Evolutionary conservation across 192 early-diverging fungal species (phyloP).

Genomic region (Phycomyces nitens): DNA sequence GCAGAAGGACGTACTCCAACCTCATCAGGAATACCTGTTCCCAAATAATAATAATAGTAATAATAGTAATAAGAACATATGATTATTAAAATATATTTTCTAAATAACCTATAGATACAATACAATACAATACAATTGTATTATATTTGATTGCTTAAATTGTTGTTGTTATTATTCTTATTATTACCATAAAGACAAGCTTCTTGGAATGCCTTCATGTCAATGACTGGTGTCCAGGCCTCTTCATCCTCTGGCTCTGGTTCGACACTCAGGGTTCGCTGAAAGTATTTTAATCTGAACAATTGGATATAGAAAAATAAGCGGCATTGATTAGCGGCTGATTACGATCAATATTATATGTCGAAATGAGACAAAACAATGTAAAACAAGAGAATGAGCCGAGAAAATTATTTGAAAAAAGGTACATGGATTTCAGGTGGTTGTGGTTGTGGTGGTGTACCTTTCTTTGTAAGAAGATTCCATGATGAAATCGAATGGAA

Average conservation of each 20-base stretch:
- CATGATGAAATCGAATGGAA: slow-evolving; percentile 7
- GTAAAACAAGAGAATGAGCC: too few species aligned
- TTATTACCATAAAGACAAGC: slow-evolving; percentile 54
- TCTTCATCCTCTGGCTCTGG: slow-evolving; percentile 7
- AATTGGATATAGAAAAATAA: neutral
- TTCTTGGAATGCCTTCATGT: slow-evolving; percentile 49
- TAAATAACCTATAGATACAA: too few species aligned
- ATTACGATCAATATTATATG: neutral
- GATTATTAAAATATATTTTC: too few species aligned
- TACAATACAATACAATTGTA: neutral
- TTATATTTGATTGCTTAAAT: too few species aligned
- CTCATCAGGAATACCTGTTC: slow-evolving; percentile 69
- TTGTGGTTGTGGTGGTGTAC: slow-evolving; percentile 21
- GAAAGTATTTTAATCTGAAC: slow-evolving; percentile 29
- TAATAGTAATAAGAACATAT: neutral
- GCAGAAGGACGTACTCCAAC: slow-evolving; percentile 52
- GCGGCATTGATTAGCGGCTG: neutral
- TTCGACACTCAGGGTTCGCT: slow-evolving; percentile 4
- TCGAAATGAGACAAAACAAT: too few species aligned
- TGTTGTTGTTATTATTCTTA: too few species aligned
- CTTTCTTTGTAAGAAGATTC: slow-evolving; percentile 35
- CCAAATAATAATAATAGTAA: neutral
- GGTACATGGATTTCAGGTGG: neutral
- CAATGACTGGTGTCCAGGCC: slow-evolving; percentile 35
- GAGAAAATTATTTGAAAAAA: neutral